Conservation (phyloP, 208 protist species). For the Trypanosoma melophagium region DNA sequence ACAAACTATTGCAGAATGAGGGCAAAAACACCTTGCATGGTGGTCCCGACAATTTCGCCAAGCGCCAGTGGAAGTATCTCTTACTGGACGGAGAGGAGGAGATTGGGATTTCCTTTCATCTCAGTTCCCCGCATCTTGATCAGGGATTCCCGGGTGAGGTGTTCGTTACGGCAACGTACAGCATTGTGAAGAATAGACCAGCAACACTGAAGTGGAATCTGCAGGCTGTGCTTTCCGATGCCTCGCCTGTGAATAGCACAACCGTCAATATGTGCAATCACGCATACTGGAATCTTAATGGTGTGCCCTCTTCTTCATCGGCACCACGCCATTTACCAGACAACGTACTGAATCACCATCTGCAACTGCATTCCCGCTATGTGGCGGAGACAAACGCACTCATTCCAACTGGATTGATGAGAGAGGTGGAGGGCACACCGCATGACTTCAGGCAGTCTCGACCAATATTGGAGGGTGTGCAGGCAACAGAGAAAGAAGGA, state of each 20-base stretch:
- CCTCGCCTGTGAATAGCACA: constrained; percentile 60
- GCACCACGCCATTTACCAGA: constrained; percentile 28
- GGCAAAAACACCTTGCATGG: constrained; percentile 71
- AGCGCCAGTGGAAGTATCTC: constrained; percentile 74
- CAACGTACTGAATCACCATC: constrained; percentile 56
- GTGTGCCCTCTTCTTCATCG: constrained; percentile 32
- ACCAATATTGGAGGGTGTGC: constrained; percentile 33
- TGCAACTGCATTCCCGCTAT: constrained; percentile 53
- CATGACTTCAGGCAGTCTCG: constrained; percentile 63
- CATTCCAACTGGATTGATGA: constrained; percentile 29
- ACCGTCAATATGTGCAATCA: constrained; percentile 79
- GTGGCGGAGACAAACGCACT: constrained; percentile 42
- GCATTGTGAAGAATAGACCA: constrained; percentile 38
- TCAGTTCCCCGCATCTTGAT: constrained; percentile 71
- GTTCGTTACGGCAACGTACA: constrained; percentile 69
- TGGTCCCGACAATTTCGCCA: constrained; percentile 56
- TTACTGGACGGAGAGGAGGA: constrained; percentile 67
- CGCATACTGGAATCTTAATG: constrained; percentile 85
- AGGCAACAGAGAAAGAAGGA: constrained; percentile 3
- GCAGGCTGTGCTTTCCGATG: constrained; percentile 49
- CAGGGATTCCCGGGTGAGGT: constrained; percentile 82
- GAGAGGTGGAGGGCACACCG: constrained; percentile 33
- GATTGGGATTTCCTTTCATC: constrained; percentile 68
- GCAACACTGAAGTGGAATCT: constrained; percentile 56
- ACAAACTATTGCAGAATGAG: constrained; percentile 65